Base-by-base conservation (phyloP, 2,329 filamentous ascomycete genomes). In the Periconia digitata region DNA sequence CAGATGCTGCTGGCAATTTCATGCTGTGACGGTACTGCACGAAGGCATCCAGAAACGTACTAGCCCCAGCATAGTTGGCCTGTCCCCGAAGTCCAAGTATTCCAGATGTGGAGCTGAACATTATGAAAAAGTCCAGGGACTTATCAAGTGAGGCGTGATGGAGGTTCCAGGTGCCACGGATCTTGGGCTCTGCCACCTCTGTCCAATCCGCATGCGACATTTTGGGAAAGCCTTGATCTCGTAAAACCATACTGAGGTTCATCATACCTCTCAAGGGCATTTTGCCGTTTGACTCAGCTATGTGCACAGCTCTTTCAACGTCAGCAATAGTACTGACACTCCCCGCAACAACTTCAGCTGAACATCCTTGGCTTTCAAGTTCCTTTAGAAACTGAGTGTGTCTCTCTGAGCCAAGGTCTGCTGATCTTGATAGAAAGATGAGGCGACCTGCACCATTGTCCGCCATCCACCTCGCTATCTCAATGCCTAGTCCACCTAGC, bases 21-120 rank as follows among this genome's bases (percentile, higher is more conserved):
- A 41, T 47, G 3, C 22, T 16, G 8, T 36, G 43, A 1, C 65
- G 55, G 32, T 59, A 62, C 3, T 53, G 46, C 1, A 46, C 53
- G 23, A 69, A 62, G 1, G 55, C 39, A 34, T 65, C 63, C 8
- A 64, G 62, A 52, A 63, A 69, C 1, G 54, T 50, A 50, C 79
- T 79, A 2, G 72, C 76, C 0, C 76, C 74, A 0, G 64, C 58
- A 48, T 82, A 82, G 52, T 73, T 76, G 2, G 68, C 54, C 52
- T 82, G 78, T 0, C 68, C 72, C 15, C 24, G 39, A 6, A 65
- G 60, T 2, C 69, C 67, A 8, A 60, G 17, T 15, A 62, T 36
- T 6, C 56, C 56, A 1, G 50, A 49, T 3, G 60, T n/a, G 0
- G 66, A 70, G 6, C 57, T 63, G 36, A 67, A 61, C 16, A 70